phyloP scores from a whole-genome alignment of 2,329 filamentous ascomycete species.

The Lasiodiplodia citricola region DNA sequence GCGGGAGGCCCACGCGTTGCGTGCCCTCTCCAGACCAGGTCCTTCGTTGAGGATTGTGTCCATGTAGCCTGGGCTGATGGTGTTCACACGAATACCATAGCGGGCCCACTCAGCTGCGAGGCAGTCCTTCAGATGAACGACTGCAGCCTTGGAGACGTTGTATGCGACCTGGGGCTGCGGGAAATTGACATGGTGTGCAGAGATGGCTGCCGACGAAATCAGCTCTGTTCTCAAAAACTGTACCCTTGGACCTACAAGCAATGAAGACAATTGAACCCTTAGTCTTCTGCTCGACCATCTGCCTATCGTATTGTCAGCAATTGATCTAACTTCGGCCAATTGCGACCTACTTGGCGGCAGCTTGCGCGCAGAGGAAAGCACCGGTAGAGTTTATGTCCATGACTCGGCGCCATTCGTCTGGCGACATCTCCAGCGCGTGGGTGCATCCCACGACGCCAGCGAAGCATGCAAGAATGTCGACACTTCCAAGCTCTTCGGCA shows the following conservation, averaged over 20 bases:
- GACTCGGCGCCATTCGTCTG: constrained; percentile 65
- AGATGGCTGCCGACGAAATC: constrained; percentile 53
- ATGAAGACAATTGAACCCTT: constrained; percentile 70
- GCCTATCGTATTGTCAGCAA: constrained; percentile 33
- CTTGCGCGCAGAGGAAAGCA: constrained; percentile 72
- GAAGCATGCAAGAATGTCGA: constrained; percentile 67
- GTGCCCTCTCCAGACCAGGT: constrained; percentile 59
- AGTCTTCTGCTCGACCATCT: constrained; percentile 58
- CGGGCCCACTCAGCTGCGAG: constrained; percentile 76
- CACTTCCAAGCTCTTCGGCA: constrained; percentile 52
- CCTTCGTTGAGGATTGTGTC: constrained; percentile 76
- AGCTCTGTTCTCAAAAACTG: background rate
- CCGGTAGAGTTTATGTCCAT: constrained; percentile 76
- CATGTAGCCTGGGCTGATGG: constrained; percentile 76
- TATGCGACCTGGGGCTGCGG: constrained; percentile 75
- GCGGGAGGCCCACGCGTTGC: constrained; percentile 62
- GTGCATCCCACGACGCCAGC: constrained; percentile 71
- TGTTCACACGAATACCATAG: constrained; percentile 74
- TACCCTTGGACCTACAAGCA: constrained; percentile 49
- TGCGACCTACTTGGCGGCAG: constrained; percentile 54
- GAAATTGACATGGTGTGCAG: constrained; percentile 71
- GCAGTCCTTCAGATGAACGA: constrained; percentile 67
- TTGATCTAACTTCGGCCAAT: background rate
- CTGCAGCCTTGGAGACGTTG: constrained; percentile 72
- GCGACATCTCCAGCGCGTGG: constrained; percentile 64